Conservation (phyloP, 75 land plant genomes). For the Adiantum capillusveneris region DNA sequence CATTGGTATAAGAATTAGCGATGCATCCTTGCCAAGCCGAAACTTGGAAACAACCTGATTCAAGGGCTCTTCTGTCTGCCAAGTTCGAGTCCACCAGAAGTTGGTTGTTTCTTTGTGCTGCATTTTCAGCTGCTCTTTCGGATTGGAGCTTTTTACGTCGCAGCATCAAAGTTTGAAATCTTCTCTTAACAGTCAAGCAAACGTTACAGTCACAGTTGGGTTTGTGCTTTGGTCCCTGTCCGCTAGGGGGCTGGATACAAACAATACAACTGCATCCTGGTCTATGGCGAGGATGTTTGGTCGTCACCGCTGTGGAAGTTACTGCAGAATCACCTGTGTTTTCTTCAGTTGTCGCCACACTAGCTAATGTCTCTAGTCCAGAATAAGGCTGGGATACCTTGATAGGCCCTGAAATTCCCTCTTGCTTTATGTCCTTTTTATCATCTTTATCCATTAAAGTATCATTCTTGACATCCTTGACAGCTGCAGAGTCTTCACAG, state of each 20-base stretch:
- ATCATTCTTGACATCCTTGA: too few species aligned
- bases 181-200: conserved; percentile 37
- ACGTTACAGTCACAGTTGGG: conserved; percentile 39
- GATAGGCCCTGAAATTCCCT: background rate
- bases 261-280: conserved; percentile 52
- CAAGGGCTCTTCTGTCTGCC: too few species aligned
- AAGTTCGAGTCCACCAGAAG: conserved; percentile 2
- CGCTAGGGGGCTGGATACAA: conserved; percentile 55
- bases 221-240: conserved; percentile 52
- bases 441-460: too few species aligned
- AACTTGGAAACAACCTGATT: too few species aligned
- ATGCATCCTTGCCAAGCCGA: too few species aligned
- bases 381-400: background rate
- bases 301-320: conserved; percentile 28
- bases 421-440: too few species aligned
- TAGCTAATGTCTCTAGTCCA: conserved; percentile 1
- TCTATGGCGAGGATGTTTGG: conserved; percentile 49
- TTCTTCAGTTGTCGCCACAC: background rate
- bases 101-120: background rate
- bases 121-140: conserved; percentile 38
- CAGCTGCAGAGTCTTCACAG: too few species aligned
- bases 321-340: background rate
- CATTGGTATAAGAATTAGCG: too few species aligned
- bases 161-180: conserved; percentile 41
- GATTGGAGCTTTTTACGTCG: conserved; percentile 41